These are phyloP conservation scores for Colletotrichum tanaceti DNA, from an alignment of 2,329 filamentous ascomycete genomes.

Conservation along the genomic window DNA sequence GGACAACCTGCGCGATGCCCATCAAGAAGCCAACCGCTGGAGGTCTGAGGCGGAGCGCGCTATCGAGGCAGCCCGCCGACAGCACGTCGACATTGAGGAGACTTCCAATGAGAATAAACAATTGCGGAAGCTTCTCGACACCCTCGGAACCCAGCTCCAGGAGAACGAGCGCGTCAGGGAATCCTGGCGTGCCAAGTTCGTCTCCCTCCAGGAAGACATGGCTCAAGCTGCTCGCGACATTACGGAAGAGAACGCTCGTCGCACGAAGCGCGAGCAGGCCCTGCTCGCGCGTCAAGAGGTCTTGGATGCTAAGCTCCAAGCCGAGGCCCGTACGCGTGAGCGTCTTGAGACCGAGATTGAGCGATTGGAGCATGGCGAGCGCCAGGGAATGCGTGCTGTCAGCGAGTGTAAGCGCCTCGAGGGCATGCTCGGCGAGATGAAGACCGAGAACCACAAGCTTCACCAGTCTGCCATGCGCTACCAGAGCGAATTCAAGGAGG, in stretches of 20 bases:
- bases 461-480: slow-evolving; percentile 75
- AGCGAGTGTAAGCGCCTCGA: slow-evolving; percentile 72
- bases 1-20: slow-evolving; percentile 64
- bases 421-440: slow-evolving; percentile 64
- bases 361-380: slow-evolving; percentile 72
- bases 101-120: slow-evolving; percentile 74
- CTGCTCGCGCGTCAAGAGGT: slow-evolving; percentile 83
- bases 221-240: slow-evolving; percentile 80
- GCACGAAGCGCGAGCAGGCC: slow-evolving; percentile 82
- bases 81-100: slow-evolving; percentile 61
- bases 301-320: slow-evolving; percentile 80
- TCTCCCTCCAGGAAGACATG: slow-evolving; percentile 90
- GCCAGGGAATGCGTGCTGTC: slow-evolving; percentile 72
- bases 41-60: slow-evolving; percentile 70
- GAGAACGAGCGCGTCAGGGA: slow-evolving; percentile 89
- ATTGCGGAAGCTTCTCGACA: slow-evolving; percentile 78
- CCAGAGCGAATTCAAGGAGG: slow-evolving; percentile 86
- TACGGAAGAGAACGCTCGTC: slow-evolving; percentile 82
- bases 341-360: slow-evolving; percentile 75
- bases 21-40: slow-evolving; percentile 70
- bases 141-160: slow-evolving; percentile 81
- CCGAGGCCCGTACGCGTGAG: slow-evolving; percentile 77
- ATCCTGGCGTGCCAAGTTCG: slow-evolving; percentile 84
- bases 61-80: slow-evolving; percentile 62
- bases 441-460: slow-evolving; percentile 77